Conservation (phyloP, 1,139 yeast genomes). For the Eremothecium coryli region DNA sequence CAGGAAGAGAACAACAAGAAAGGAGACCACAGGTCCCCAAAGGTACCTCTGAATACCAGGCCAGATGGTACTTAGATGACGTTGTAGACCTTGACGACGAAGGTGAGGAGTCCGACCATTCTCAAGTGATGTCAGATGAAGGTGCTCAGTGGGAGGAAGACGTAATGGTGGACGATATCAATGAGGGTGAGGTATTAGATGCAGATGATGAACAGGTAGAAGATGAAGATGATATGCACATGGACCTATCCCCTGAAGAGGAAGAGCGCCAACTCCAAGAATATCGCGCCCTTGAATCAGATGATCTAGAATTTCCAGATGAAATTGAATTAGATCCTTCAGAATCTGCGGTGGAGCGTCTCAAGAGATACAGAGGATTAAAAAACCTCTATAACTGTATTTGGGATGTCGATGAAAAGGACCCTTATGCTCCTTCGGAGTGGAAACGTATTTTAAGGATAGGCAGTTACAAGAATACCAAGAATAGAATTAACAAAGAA, state of each 20-base stretch:
- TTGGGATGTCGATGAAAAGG: constrained; percentile 85
- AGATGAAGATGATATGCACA: constrained; percentile 47
- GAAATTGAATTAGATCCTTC: constrained; percentile 77
- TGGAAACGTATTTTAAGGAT: constrained; percentile 73
- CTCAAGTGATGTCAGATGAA: constrained; percentile 32
- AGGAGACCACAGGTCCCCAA: constrained; percentile 51
- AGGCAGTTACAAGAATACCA: constrained; percentile 68
- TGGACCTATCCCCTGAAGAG: constrained; percentile 72
- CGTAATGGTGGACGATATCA: constrained; percentile 32
- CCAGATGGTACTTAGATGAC: constrained; percentile 79
- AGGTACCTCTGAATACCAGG: constrained; percentile 91
- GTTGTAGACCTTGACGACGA: constrained; percentile 41
- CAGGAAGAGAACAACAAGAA: constrained; percentile 32
- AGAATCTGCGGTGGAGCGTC: constrained; percentile 65
- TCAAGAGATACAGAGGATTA: constrained; percentile 75
- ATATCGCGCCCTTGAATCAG: constrained; percentile 62
- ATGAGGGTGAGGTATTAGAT: constrained; percentile 25
- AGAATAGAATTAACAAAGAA: constrained; percentile 59
- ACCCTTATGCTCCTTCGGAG: constrained; percentile 63
- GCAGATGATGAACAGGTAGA: constrained; percentile 15
- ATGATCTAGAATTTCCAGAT: constrained; percentile 91
- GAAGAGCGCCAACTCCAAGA: constrained; percentile 68
- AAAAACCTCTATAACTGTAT: constrained; percentile 69
- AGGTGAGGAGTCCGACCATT: constrained; percentile 40
- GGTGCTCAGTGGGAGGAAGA: constrained; percentile 21